Evolutionary conservation across 257 asterid genomes (phyloP), one percentile per base, ranked within the genome.

Genomic region (Ballota nigra): DNA sequence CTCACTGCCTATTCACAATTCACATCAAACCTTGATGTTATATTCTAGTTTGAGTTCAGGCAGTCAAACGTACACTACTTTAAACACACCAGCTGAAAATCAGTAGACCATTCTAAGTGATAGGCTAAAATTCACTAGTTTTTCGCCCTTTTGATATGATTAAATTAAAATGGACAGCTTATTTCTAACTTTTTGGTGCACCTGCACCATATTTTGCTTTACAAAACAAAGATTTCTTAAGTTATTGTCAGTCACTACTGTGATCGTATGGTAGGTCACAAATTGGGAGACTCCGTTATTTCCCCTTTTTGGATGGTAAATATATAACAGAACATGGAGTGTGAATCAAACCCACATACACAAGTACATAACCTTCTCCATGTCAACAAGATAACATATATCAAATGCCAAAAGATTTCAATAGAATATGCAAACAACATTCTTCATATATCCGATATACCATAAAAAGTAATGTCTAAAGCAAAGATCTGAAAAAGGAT

Each of bases 81-180:
- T 24, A 3, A 69, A 8, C 24, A 36, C 18, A 13, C 15, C 28
- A 55, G 67, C 69, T 19, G 53, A 45, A 34, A 60, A 31, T 19
- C 51, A 29, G 36, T 47, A 18, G 18, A 71, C 18, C 28, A 28
- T 28, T 58, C 61, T 11, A 18, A 47, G 22, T 33, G 26, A 72
- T 33, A n/a, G 29, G 57, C 77, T 63, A 59, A 23, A 16, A 9
- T 23, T 7, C 47, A 45, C 38, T 31, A 33, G 43, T n/a, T 3
- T n/a, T 51, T 41, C 36, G 41, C 24, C 47, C 68, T 58, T 51
- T 3, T 34, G 20, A 33, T 63, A 40, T 63, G 71, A 72, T 63
- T 47, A 62, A 43, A 70, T 19, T 6, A 28, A 43, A 20, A 23
- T 20, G 76, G 13, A 18, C 49, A 31, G 24, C 31, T 9, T 15